Base-by-base conservation (phyloP, 169 alveolate genomes). In the Eimeria praecox region DNA sequence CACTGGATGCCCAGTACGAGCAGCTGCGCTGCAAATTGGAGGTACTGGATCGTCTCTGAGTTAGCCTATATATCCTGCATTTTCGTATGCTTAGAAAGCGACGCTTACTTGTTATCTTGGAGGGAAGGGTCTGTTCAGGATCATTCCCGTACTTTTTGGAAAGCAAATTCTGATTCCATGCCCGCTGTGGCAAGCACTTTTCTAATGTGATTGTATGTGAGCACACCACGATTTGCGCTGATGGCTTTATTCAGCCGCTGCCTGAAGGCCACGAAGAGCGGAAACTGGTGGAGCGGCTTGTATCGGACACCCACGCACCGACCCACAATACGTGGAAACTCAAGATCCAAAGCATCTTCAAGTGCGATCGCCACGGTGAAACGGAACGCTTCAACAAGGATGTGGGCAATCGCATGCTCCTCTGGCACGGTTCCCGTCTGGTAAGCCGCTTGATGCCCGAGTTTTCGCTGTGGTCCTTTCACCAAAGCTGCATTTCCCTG, bases 341-440 rank as follows among this genome's bases (percentile, higher is more conserved):
- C 40, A 95, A 95, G 54, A 95, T 97, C 22, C n/a, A 92, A 46
- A 97, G 97, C 64, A 91, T 97, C 54, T 98, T 95, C 95, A 94
- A 95, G 64, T 73, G 97, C 30, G 92, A 97, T 66, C 96, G 98
- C 83, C 95, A 97, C 86, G 97, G 98, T 46, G 98, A 97, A 94
- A 97, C 95, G 95, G 95, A 97, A 69, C 97, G 98, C 73, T 98
- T 96, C 91, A 92, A 94, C 89, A 96, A 96, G 27, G 90, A 96
- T 3, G 80, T 98, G 40, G 97, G 92, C 2, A 98, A 98, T 96
- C 96, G 98, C 83, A 97, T 93, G 97, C 98, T 98, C 0, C 95
- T 98, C 54, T 98, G 99, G 99, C 99, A 98, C 90, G 99, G 99
- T 27, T 97, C 99, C 42, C 86, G 99, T 44, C 86, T 98, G 93